Base-by-base conservation (phyloP, 768 basidiomycete genomes). In the Amanita phalloides region DNA sequence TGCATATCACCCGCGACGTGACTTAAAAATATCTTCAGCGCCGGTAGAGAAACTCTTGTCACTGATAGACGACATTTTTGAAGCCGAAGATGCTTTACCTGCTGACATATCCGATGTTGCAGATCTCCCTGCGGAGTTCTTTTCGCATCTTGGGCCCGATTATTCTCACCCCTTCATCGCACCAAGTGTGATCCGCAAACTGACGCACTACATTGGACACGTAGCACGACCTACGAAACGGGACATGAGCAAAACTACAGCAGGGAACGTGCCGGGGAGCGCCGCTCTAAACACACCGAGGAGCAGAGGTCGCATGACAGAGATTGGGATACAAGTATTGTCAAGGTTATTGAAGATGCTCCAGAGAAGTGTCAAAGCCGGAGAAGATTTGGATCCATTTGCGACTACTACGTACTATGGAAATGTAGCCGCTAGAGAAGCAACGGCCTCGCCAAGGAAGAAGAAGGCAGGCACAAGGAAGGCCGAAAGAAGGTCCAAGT, bases 31-130 rank as follows among this genome's bases (percentile, higher is more conserved):
- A 51, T 26, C 43, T 54, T 11, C 44, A 84, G 86, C 66, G 1
- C 84, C 86, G 0, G 64, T 87, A 3, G 86, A 93, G 60, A 94
- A 88, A 63, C 72, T 98, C 8, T 72, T 70, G 0, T 79, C 81
- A 2, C 67, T 90, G 14, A 69, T 95, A 1, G 89, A 92, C 56
- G 91, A 95, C 49, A 76, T 96, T 13, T 87, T 95, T 57, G 88
- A 92, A 60, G 88, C 90, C 0, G 90, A 97, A 62, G 95, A 81
- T 51, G 57, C 60, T 11, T 53, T 70, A 3, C 64, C 68, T 6
- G 54, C 65, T 21, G 68, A 68, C 30, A 51, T 17, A 6, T 53
- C 52, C 51, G 84, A 87, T 55, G 82, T 86, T 0, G 83, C 89
- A 58, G 92, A 81, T 47, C 68, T 90, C 10, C 71, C 81, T 3